Evolutionary conservation across 331 rosid species (phyloP).

Genomic region (Erythrophleum ivorense): DNA sequence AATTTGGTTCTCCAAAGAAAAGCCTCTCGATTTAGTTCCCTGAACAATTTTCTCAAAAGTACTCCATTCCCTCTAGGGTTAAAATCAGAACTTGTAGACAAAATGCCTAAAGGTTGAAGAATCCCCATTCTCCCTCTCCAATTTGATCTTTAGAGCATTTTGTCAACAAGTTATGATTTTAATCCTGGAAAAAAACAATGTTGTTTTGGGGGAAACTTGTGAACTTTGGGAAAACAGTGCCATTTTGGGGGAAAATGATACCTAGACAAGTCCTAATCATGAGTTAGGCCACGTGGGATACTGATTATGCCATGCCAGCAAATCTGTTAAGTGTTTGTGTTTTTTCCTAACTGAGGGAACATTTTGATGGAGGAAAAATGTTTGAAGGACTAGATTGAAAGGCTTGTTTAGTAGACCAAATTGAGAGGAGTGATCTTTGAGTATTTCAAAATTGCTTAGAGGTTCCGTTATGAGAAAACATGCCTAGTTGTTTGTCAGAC

Average conservation of each 20-base stretch:
- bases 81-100: background rate
- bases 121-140: background rate
- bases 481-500: conserved; percentile 5
- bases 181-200: background rate
- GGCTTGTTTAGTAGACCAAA: no score
- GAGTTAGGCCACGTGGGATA: no score
- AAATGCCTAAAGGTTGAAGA: background rate
- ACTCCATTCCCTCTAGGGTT: background rate
- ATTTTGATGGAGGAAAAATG: no score
- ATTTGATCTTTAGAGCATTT: background rate
- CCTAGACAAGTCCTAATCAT: no score
- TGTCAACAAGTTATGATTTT: background rate
- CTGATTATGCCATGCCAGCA: no score
- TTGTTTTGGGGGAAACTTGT: background rate
- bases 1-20: background rate
- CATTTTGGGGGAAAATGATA: no score
- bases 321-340: no score
- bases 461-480: background rate
- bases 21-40: background rate
- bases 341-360: no score
- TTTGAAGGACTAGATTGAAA: no score
- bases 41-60: background rate
- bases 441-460: background rate
- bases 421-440: no score
- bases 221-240: background rate